Base-by-base conservation (phyloP, 768 basidiomycete species). In the Russula abietina region DNA sequence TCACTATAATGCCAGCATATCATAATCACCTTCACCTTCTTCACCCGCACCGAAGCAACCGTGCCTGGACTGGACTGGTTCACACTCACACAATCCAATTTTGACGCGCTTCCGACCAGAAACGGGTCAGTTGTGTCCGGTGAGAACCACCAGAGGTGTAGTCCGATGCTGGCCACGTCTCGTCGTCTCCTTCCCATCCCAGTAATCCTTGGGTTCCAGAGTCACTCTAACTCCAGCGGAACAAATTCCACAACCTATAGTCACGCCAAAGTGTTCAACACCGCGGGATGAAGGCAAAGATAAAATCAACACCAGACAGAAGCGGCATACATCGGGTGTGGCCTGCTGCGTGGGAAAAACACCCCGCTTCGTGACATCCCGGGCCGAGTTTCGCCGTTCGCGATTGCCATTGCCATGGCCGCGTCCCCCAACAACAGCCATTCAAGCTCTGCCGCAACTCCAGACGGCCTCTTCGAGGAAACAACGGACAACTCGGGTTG, bases 401-500 rank as follows among this genome's bases (percentile, higher is more conserved):
- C n/a, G 8, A 12, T n/a, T n/a, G 43, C 16, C 1, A 33, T 6
- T 39, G 46, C 30, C 30, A 62, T 62, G 61, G 61, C 61, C 12
- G 55, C 50, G 24, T 62, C 61, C 26, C 61, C 61, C 39, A 57
- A 62, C 55, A 30, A 52, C 61, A n/a, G 61, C 9, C 62, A 14
- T 43, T 54, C 62, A 4, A 59, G 62, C 45, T 59, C 57, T 59
- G 64, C 52, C 2, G 56, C 36, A 30, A 59, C 64, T 7, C 45
- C 65, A 46, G 60, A 63, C 30, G 57, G 46, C 12, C 57, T 63
- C 8, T 65, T 59, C 52, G 65, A 66, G 0, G 54, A 59, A 32
- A 0, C 57, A 6, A 41, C 22, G 28, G 67, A 67, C 32, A 57
- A 30, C 22, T 43, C 55, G 6, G 50, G 66, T 10, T 78, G 79